Conservation (phyloP, 768 basidiomycete genomes). For the Termitomyces sp. region DNA sequence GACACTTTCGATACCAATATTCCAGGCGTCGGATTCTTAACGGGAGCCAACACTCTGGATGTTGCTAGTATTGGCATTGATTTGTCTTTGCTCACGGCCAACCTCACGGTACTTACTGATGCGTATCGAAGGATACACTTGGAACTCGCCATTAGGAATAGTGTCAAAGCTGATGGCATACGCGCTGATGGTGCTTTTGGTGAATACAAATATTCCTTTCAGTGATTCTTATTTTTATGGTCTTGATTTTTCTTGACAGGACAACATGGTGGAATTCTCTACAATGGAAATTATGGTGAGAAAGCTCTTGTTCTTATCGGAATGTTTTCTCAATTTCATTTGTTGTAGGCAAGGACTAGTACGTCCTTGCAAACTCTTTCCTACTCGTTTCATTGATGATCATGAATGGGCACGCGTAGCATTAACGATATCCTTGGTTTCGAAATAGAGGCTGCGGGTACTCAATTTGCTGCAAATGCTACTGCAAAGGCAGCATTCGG, state of each 20-base stretch:
- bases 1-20: slow-evolving; percentile 16
- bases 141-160: slow-evolving; percentile 45
- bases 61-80: slow-evolving; percentile 61
- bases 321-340: not conserved
- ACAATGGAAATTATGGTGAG: slow-evolving; percentile 67
- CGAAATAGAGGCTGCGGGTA: slow-evolving; percentile 56
- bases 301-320: not conserved
- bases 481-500: slow-evolving; percentile 44
- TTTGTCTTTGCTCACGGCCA: slow-evolving; percentile 33
- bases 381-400: not conserved
- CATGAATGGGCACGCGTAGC: slow-evolving; percentile 22
- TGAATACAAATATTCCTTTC: slow-evolving; percentile 10
- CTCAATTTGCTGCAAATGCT: slow-evolving; percentile 45
- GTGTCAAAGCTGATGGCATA: slow-evolving; percentile 55
- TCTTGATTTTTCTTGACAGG: slow-evolving; percentile 17
- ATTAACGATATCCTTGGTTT: slow-evolving; percentile 57
- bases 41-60: slow-evolving; percentile 65
- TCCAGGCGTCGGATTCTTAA: slow-evolving; percentile 42
- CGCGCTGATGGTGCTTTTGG: slow-evolving; percentile 46
- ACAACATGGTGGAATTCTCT: slow-evolving; percentile 63
- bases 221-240: not conserved
- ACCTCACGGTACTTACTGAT: slow-evolving; percentile 41
- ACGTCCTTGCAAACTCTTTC: slow-evolving; percentile 7
- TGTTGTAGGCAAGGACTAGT: slow-evolving; percentile 31
- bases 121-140: slow-evolving; percentile 48